These are phyloP conservation scores for Pouteria glomerata DNA, from an alignment of 148 eudicot genomes.

Conservation along the genomic window DNA sequence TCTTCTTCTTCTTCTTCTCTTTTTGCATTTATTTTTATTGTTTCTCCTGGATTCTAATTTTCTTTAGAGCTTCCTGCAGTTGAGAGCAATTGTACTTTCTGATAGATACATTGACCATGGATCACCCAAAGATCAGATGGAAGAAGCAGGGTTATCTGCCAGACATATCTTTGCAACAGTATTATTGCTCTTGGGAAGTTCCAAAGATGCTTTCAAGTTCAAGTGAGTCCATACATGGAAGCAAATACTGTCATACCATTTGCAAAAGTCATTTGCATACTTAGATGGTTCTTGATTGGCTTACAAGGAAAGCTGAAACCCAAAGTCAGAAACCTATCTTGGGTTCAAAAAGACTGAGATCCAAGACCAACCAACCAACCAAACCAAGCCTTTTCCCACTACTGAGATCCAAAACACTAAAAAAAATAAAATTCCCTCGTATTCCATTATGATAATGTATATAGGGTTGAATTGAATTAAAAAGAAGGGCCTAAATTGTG, in stretches of 20 bases:
- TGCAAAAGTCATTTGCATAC: neutral
- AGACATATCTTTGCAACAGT: constrained; percentile 63
- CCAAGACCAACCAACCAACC: neutral
- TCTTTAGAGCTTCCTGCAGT: constrained; percentile 25
- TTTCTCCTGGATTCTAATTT: neutral
- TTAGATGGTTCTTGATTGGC: neutral
- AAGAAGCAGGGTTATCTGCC: constrained; percentile 64
- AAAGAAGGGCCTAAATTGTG: neutral
- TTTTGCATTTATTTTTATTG: neutral
- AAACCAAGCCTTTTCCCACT: too few relatives aligned
- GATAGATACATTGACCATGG: constrained; percentile 78
- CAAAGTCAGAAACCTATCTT: neutral
- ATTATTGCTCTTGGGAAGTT: constrained; percentile 53
- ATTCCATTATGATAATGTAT: too few relatives aligned
- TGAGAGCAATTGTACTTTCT: constrained; percentile 69
- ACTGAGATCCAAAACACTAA: too few relatives aligned
- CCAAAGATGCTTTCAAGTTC: constrained; percentile 40
- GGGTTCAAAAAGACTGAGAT: neutral
- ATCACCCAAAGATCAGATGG: constrained; percentile 54
- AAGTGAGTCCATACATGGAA: constrained; percentile 10
- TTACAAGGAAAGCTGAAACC: too few relatives aligned
- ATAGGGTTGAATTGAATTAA: neutral
- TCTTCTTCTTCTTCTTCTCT: too few relatives aligned
- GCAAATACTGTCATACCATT: neutral
- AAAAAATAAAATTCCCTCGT: too few relatives aligned